Percentiles rank a stretch among this genome's conserved stretches.
Evolutionary conservation across 2,329 filamentous ascomycete species (phyloP).

Genomic region (Penicillium frequentans): DNA sequence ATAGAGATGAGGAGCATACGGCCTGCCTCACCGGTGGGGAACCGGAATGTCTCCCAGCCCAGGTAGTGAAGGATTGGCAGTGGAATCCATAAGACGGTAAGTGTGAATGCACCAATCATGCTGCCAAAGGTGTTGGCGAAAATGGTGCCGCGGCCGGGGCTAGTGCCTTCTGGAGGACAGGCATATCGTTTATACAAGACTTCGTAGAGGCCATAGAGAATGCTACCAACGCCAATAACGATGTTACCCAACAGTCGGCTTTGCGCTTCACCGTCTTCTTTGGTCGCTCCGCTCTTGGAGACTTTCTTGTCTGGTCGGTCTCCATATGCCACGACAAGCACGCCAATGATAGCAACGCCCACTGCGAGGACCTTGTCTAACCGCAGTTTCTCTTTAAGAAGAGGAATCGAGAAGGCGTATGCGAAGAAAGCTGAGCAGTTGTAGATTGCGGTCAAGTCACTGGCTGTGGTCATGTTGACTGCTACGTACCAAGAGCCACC

Average conservation of each 20-base stretch:
- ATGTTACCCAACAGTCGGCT: slow-evolving; percentile 81
- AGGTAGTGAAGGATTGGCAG: slow-evolving; percentile 77
- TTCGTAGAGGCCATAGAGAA: slow-evolving; percentile 95
- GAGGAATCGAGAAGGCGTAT: slow-evolving; percentile 90
- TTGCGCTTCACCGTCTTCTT: slow-evolving; percentile 52
- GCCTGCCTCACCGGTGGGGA: slow-evolving; percentile 75
- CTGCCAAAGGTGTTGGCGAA: slow-evolving; percentile 93
- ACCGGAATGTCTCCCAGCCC: slow-evolving; percentile 77
- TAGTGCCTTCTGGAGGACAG: slow-evolving; percentile 87
- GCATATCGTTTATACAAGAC: slow-evolving; percentile 93
- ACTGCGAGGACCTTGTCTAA: slow-evolving; percentile 86
- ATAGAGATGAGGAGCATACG: slow-evolving; percentile 79
- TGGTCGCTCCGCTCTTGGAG: slow-evolving; percentile 34
- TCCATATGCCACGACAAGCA: slow-evolving; percentile 93
- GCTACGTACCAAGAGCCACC: slow-evolving; percentile 95
- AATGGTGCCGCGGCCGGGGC: slow-evolving; percentile 83
- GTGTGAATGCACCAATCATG: slow-evolving; percentile 81
- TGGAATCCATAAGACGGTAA: slow-evolving; percentile 87
- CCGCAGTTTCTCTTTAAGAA: slow-evolving; percentile 81
- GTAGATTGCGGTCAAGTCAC: slow-evolving; percentile 95
- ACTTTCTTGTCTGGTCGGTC: slow-evolving; percentile 62
- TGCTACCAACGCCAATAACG: slow-evolving; percentile 84
- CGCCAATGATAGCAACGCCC: slow-evolving; percentile 79
- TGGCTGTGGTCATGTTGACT: slow-evolving; percentile 87
- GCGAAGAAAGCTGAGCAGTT: slow-evolving; percentile 99